Conservation (phyloP, 2,329 filamentous ascomycete genomes). For the Fusarium protoensiforme region DNA sequence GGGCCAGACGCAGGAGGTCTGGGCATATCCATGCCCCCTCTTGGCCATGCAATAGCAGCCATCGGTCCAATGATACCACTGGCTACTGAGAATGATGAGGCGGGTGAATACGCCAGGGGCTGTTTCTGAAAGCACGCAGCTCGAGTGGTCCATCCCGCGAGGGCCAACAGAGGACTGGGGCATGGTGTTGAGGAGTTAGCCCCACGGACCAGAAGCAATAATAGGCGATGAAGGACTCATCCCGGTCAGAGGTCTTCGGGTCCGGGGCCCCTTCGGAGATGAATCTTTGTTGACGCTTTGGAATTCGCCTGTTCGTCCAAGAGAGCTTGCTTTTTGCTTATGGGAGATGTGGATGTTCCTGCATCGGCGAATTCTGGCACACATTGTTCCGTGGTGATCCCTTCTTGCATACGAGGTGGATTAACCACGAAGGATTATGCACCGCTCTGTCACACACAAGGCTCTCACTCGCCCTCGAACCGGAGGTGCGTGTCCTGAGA, state of each 20-base stretch:
- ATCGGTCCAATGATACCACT: conserved; percentile 19
- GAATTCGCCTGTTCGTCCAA: not conserved
- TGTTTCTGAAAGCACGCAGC: not conserved
- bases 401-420: conserved; percentile 7
- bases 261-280: conserved; percentile 18
- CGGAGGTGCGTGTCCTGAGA: conserved; percentile 16
- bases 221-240: not conserved
- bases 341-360: conserved; percentile 5
- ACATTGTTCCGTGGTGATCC: conserved; percentile 11
- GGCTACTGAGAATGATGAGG: not conserved
- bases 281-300: not conserved
- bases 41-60: conserved; percentile 5
- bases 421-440: not conserved
- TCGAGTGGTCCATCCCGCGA: not conserved
- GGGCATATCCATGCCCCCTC: conserved; percentile 17
- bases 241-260: not conserved
- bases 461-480: not conserved
- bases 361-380: not conserved
- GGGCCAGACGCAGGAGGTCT: not conserved
- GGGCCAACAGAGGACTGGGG: not conserved
- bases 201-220: conserved; percentile 10
- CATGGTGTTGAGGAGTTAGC: not conserved
- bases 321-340: conserved; percentile 7
- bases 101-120: conserved; percentile 18
- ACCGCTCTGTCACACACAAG: not conserved